Percentiles rank a stretch among this genome's conserved stretches.
Evolutionary conservation across 2,329 filamentous ascomycete genomes (phyloP).

Genomic region (Sclerotinia minor): DNA sequence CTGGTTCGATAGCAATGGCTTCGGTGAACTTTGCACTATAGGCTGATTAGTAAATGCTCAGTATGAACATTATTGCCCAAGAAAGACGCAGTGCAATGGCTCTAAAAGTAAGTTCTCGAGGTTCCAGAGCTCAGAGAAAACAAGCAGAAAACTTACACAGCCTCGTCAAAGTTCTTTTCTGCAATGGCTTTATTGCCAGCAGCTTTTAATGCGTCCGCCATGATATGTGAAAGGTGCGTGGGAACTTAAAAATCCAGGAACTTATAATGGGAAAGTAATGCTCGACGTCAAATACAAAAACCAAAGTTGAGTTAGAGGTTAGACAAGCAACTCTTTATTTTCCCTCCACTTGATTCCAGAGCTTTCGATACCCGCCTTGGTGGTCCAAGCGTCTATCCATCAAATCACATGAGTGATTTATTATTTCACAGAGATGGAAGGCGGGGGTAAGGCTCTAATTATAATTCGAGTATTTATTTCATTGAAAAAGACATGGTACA

Average conservation of each 20-base stretch:
- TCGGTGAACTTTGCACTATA: slow-evolving; percentile 87
- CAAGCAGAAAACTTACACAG: slow-evolving; percentile 68
- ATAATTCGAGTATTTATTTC: too few relatives aligned
- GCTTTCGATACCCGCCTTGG: slow-evolving; percentile 17
- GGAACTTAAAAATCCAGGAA: background rate
- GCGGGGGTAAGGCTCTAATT: background rate
- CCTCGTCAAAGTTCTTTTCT: slow-evolving; percentile 93
- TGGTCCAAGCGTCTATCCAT: slow-evolving; percentile 12
- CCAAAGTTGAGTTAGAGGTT: background rate
- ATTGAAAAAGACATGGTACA: too few relatives aligned
- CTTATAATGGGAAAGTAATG: background rate
- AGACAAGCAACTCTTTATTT: slow-evolving; percentile 19
- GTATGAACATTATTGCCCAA: background rate
- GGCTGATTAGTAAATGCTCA: slow-evolving; percentile 27
- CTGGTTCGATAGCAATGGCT: slow-evolving; percentile 83
- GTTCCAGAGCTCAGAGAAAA: slow-evolving; percentile 23
- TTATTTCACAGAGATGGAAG: background rate
- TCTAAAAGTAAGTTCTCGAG: background rate
- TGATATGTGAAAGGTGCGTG: slow-evolving; percentile 27
- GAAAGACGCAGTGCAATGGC: background rate
- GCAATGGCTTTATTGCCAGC: slow-evolving; percentile 98
- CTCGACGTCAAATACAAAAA: background rate
- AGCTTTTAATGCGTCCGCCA: slow-evolving; percentile 75
- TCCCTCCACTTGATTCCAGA: slow-evolving; percentile 21
- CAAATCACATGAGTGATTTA: slow-evolving; percentile 14